Base-by-base conservation (phyloP, 257 asterid genomes). In the Paraleonurus japonicus region DNA sequence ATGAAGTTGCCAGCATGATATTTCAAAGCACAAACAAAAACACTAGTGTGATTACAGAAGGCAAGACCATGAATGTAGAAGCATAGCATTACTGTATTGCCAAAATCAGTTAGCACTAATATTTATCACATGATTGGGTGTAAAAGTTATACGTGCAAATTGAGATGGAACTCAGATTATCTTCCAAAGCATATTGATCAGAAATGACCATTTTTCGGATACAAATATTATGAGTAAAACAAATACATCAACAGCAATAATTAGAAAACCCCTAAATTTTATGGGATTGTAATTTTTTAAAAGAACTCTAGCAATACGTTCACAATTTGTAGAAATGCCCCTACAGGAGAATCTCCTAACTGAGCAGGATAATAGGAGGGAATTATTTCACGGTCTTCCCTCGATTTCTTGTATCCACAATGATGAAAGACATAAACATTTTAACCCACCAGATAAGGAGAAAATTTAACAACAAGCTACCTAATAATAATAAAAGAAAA, bases 151-250 rank as follows among this genome's bases (percentile, higher is more conserved):
- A 65, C 7, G 13, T 11, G 43, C 22, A 28, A 55, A 64, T 51
- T 57, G 62, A 76, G 45, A 70, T 23, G 71, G 58, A 48, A 65
- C 74, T 58, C n/a, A 47, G 3, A 20, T 55, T 19, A 59, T 61
- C 65, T 28, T 51, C 48, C 16, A 0, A 47, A 65, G 32, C 64
- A 35, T 11, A 48, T 19, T 62, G 57, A 2, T 54, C 67, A 27
- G 15, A 57, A 47, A 60, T 50, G 71, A 65, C 23, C 23, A 54
- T 39, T 43, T n/a, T 37, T 22, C 3, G 4, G 17, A 7, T 37
- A 68, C n/a, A 22, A 64, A 65, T 57, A 15, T 45, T 48, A 70
- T 33, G 47, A 12, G 39, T 3, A 32, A 39, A 53, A 33, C 10
- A 35, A 26, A 57, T 22, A 19, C 30, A 54, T 58, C 37, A 20